Base-by-base conservation (phyloP, 345 rosid genomes). In the Erysimum cheiranthoides region DNA sequence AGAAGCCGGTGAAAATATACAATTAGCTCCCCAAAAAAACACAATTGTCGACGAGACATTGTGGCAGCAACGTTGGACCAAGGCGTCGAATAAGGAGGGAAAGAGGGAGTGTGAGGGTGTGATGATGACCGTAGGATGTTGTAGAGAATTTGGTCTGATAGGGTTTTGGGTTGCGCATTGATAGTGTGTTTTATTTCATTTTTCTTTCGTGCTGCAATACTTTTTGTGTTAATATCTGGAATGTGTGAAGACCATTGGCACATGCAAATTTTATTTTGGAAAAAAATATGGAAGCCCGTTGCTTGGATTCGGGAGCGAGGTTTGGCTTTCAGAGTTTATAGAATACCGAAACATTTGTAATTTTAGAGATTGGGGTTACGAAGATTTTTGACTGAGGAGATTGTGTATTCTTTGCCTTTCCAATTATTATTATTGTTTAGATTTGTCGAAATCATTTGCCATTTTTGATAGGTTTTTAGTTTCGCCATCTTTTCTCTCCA, bases 1-100 rank as follows among this genome's bases (percentile, higher is more conserved):
- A 86, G 83, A 90, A 87, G 84, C 89, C 96, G 3, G 90, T 90
- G 71, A 88, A 86, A 80, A 90, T 90, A 71, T 85, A 87, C 82
- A 88, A 88, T 60, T 90, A 86, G 86, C 42, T 18, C 16, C 6
- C 69, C 0, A 46, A 6, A 16, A 13, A 52, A 10, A 27, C 51
- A 53, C 43, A 30, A 76, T 9, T 14, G 71, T 62, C 72, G 10
- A 10, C 8, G 10, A 47, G 71, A 70, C 74, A 31, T 68, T 61
- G 56, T 60, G 57, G 68, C n/a, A 18, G 73, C 68, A 25, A 68
- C 61, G 61, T 59, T 54, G 79, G 79, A 74, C 36, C 69, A 62
- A 52, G 60, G 63, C 63, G 51, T 68, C 8, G 54, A 68, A 68
- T 49, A 70, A 39, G 56, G 13, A 40, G 54, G 70, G 45, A 53